Base-by-base conservation (phyloP, 768 basidiomycete species). In the Serpula lacrymans region DNA sequence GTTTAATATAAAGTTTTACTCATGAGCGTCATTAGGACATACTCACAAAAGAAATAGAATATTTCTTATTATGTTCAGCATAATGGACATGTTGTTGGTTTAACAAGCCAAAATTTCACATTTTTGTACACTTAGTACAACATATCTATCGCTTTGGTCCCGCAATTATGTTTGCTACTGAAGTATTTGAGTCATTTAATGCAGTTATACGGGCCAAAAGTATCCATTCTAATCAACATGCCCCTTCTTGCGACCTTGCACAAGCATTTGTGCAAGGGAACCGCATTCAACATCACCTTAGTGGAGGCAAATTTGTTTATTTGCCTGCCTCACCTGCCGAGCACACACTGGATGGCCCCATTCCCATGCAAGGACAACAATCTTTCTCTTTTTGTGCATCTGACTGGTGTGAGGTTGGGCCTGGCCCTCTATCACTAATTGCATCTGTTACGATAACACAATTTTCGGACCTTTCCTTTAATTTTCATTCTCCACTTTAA, bases 101-200 rank as follows among this genome's bases (percentile, higher is more conserved):
- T 47, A 68, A 67, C 40, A 72, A 73, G 44, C 60, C 67, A 2
- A 74, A 72, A 41, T 70, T 72, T 43, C 70, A 74, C 30, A 52
- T 71, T 20, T 24, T 72, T 5, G 24, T 62, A 1, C 70, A 74
- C 44, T 46, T 73, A 0, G 55, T 59, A 0, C 39, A 45, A 0
- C 64, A 72, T 40, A 65, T 74, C 28, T 38, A 53, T 0, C 49
- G 59, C 0, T 72, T 72, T 56, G 70, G 68, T 0, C 71, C 67
- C 17, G 68, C 68, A 0, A 67, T 70, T 8, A 51, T 69, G 0
- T 72, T 71, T 58, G 65, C 70, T 0, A 73, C 67, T 0, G 70
- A 75, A 35, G 43, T 39, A 0, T 74, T 70, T 43, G 66, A 75
- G 48, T 67, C 66, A 3, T 75, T 62, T 52, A 63, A 63, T 48